Conservation (phyloP, 768 basidiomycete species). For the Holtermanniella nyarrowii region DNA sequence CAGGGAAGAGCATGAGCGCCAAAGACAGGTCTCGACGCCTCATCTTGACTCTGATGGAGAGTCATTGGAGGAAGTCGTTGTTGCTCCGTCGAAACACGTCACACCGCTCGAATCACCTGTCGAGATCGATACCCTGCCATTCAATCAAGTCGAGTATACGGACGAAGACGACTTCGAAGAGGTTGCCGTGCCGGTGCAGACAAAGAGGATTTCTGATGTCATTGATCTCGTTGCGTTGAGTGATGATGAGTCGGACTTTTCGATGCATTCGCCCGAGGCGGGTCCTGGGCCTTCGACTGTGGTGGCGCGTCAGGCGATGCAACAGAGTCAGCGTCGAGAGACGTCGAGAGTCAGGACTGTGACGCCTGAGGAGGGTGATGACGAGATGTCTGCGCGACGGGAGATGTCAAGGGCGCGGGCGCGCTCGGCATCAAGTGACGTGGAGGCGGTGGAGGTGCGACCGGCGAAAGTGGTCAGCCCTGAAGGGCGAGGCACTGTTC, state of each 20-base stretch:
- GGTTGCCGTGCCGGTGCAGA: slow-evolving; percentile 2
- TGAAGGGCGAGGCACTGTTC: no score
- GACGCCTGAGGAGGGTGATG: no score
- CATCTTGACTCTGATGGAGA: slow-evolving; percentile 21
- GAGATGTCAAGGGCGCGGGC: no score
- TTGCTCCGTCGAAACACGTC: slow-evolving; percentile 17
- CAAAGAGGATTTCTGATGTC: slow-evolving; percentile 26
- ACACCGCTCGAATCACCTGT: slow-evolving; percentile 11
- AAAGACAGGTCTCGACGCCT: not conserved
- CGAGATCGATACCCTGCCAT: not conserved
- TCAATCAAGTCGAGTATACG: slow-evolving; percentile 13
- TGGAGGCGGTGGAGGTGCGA: no score
- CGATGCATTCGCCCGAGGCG: not conserved
- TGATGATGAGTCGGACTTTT: not conserved
- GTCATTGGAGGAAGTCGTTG: slow-evolving; percentile 32
- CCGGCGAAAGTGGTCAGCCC: no score
- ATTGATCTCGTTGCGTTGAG: not conserved
- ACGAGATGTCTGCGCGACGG: no score
- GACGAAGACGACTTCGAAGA: slow-evolving; percentile 33
- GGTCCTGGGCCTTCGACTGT: not conserved
- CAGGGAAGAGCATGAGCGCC: slow-evolving; percentile 15
- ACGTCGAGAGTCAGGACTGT: no score
- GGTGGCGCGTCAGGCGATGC: not conserved
- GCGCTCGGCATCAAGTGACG: no score
- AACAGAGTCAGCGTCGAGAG: not conserved